Evolutionary conservation across 2,329 filamentous ascomycete species (phyloP), one percentile per base, ranked within the genome.

Genomic region (Colletotrichum sp.): DNA sequence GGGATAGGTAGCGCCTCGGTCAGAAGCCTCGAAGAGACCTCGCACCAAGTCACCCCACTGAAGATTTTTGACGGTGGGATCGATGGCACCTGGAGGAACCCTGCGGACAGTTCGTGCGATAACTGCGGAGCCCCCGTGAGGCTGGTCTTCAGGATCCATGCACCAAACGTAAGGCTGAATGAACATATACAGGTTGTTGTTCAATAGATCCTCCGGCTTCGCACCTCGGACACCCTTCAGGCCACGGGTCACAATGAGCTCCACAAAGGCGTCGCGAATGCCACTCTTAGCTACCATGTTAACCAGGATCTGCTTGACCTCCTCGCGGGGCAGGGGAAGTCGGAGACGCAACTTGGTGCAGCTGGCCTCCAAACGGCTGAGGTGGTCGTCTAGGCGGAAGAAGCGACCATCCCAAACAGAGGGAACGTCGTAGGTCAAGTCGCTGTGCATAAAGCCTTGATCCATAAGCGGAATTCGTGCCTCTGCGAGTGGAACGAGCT

Each of bases 361-460:
- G 78, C 84, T 87, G 1, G 78, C 78, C n/a, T 87, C 83, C 1
- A 90, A 80, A 8, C 88, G 85, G 24, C 80, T 78, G 2, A 90
- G 78, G 76, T 90, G 89, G 72, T 90, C 87, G 59, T 89, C 87
- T 0, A 90, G 85, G 1, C 88, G 88, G 82, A 90, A 90, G 78
- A 88, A 88, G 3, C 86, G 86, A 0, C 88, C 87, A 66, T 89
- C 87, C 89, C 89, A 90, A 30, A 89, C 86, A 0, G 88, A 80
- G 1, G 88, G 87, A 0, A 90, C 89, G 65, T 90, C 88, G 79
- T 90, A 90, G 3, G 89, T 90, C 4, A 90, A 78, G 60, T 90
- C 88, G 80, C 87, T 86, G 80, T 88, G 88, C 78, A 90, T 80
- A 79, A 90, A 90, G 21, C 89, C 89, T 80, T 90, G 85, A 76